Evolutionary conservation across 2,329 filamentous ascomycete genomes (phyloP).

Genomic region (Juglanconis sp.): DNA sequence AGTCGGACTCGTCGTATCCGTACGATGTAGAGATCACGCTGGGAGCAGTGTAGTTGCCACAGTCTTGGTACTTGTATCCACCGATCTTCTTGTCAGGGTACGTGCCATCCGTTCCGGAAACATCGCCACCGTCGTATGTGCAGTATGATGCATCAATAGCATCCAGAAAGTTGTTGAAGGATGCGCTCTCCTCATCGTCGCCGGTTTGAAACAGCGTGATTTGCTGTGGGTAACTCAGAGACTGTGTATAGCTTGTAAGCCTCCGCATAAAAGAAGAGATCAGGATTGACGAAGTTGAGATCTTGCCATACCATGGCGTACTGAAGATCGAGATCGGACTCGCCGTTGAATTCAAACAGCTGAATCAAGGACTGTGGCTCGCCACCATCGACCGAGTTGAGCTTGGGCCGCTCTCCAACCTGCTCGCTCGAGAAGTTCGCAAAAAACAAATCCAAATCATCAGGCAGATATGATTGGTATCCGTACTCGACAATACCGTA

Average conservation of each 20-base stretch:
- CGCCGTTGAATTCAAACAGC: conserved; percentile 13
- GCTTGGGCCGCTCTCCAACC: conserved; percentile 6
- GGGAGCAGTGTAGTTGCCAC: conserved; percentile 34
- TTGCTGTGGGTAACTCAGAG: conserved; percentile 20
- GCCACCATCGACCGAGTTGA: conserved; percentile 16
- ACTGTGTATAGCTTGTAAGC: neutral
- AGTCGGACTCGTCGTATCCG: conserved; percentile 41
- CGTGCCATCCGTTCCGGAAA: conserved; percentile 35
- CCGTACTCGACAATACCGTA: conserved; percentile 19
- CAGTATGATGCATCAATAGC: conserved; percentile 47
- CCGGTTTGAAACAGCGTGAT: conserved; percentile 21
- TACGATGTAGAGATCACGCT: conserved; percentile 47
- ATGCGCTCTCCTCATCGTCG: conserved; percentile 18
- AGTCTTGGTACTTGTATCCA: conserved; percentile 39
- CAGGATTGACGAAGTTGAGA: neutral
- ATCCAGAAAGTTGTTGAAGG: conserved; percentile 42
- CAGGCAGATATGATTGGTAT: conserved; percentile 13
- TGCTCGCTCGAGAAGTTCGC: conserved; percentile 10
- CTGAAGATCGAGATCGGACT: conserved; percentile 15
- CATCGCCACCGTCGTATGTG: conserved; percentile 31
- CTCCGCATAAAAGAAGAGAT: neutral
- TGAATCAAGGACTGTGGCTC: conserved; percentile 10
- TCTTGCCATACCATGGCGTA: conserved; percentile 8
- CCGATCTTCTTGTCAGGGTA: conserved; percentile 41
- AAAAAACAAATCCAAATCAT: conserved; percentile 16